A percentile compares a stretch with the other conserved stretches of the same genome.
These are phyloP conservation scores for Alopecurus myosuroides DNA, from an alignment of 176 grass and related monocot genomes.

Conservation along the genomic window DNA sequence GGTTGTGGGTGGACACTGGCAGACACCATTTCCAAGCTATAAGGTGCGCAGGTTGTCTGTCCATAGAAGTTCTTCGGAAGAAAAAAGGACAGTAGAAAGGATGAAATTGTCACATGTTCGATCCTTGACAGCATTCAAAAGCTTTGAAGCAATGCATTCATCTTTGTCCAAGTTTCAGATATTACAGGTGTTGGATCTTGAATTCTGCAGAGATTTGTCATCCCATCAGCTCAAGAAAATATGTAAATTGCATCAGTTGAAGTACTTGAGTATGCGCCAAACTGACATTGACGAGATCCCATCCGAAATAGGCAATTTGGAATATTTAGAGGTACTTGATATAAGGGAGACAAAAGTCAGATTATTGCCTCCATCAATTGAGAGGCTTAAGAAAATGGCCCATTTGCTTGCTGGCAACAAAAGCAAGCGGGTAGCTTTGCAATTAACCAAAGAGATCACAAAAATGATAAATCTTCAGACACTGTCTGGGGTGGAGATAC, in stretches of 20 bases:
- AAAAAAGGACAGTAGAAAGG: background rate
- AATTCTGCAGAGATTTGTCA: background rate
- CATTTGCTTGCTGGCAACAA: constrained; percentile 20
- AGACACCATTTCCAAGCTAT: background rate
- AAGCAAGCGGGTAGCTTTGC: background rate
- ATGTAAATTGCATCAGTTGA: constrained; percentile 18
- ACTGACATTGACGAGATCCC: background rate
- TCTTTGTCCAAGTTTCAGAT: background rate
- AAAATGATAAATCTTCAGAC: constrained; percentile 4
- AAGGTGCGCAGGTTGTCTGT: background rate
- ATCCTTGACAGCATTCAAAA: background rate
- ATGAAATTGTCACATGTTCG: constrained; percentile 22
- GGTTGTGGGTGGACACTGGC: constrained; percentile 3
- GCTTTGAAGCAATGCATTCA: background rate
- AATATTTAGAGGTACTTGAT: constrained; percentile 18
- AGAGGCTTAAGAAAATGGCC: background rate
- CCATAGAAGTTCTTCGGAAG: background rate
- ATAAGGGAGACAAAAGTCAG: background rate
- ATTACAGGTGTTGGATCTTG: constrained; percentile 24
- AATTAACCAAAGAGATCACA: background rate
- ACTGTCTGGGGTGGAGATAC: constrained; percentile 1
- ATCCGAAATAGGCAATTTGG: background rate
- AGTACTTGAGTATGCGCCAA: background rate
- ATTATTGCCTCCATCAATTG: background rate
- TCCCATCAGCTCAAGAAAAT: background rate